Percentiles rank a stretch among this genome's conserved stretches.
These are phyloP conservation scores for Oryza punctata DNA, from an alignment of 176 grass and related monocot species.

Conservation along the genomic window DNA sequence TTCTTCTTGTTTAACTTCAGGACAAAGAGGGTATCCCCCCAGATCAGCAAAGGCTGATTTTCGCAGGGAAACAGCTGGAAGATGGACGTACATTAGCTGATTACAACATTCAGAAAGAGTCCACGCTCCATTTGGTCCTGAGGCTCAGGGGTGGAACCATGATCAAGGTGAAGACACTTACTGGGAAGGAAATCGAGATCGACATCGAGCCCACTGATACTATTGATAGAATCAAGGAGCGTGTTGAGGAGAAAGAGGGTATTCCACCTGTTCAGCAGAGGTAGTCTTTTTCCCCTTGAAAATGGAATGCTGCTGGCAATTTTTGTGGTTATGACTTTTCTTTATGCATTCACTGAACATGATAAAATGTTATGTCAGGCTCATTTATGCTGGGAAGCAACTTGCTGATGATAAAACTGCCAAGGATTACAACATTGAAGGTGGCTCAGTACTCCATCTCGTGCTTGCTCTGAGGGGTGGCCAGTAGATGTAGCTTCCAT, in stretches of 20 bases:
- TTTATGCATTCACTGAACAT: background rate
- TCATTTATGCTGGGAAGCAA: slow-evolving; percentile 97
- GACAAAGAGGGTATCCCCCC: slow-evolving; percentile 88
- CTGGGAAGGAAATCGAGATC: slow-evolving; percentile 82
- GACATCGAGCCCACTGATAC: slow-evolving; percentile 83
- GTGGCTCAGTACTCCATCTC: slow-evolving; percentile 88
- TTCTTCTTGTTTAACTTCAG: slow-evolving; percentile 20
- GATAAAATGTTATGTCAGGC: slow-evolving; percentile 35
- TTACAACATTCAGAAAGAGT: slow-evolving; percentile 96
- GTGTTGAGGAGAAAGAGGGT: slow-evolving; percentile 88
- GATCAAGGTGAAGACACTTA: slow-evolving; percentile 92
- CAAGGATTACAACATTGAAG: slow-evolving; percentile 97
- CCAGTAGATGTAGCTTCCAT: slow-evolving; percentile 27
- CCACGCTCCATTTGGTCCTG: slow-evolving; percentile 72
- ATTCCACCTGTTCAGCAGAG: slow-evolving; percentile 89
- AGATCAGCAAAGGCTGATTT: slow-evolving; percentile 79
- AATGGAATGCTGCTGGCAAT: background rate
- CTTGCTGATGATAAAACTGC: slow-evolving; percentile 93
- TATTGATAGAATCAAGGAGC: slow-evolving; percentile 77
- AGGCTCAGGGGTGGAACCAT: slow-evolving; percentile 82
- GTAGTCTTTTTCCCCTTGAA: slow-evolving; percentile 14
- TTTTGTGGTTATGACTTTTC: background rate
- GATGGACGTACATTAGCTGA: slow-evolving; percentile 78
- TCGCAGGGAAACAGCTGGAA: slow-evolving; percentile 85
- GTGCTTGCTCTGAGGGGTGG: slow-evolving; percentile 92